Evolutionary conservation across 257 asterid genomes (phyloP), one percentile per base, ranked within the genome.

Genomic region (Euphrasia confusa): DNA sequence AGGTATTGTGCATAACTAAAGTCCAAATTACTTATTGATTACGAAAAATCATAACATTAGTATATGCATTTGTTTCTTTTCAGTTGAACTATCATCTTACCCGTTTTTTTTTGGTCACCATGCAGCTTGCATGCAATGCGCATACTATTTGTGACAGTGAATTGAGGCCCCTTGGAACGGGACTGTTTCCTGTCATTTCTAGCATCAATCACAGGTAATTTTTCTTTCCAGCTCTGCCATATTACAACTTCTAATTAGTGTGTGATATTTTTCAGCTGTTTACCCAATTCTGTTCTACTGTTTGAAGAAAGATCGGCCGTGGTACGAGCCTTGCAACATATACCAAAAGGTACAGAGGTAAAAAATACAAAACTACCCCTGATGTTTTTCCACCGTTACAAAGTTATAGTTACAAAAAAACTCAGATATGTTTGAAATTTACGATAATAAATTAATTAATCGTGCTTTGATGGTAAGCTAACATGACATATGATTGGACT

Each of bases 61-160:
- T 21, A 21, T 21, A 21, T 21, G 24, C 24, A 0, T 21, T 21
- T 21, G 24, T 21, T 21, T 33, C 8, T 33, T 33, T 33, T 33
- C 8, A 5, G 39, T 33, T 33, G 7, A 5, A 44, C 50, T 13
- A 33, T 40, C 18, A 18, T 60, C 4, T 62, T 9, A 32, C 42
- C 54, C 54, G 26, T 50, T 48, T 40, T 66, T 24, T 67, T 21
- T 21, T 54, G 1, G 13, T 66, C 57, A 32, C 65, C 54, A 4
- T 71, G 77, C 83, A 93, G 99, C 77, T 93, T 72, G 92, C 99
- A 30, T 93, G 99, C 90, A 93, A 93, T 80, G 99, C 99, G 21
- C 99, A 93, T 80, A 81, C 95, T 48, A 83, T 93, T 64, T 89
- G 96, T 79, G 97, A 93, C 32, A 68, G 84, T 68, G 99, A 89